Percentiles rank a stretch among this genome's conserved stretches.
phyloP scores from a whole-genome alignment of 352 stramenopile species.

The Phytopythium mirpurense region DNA sequence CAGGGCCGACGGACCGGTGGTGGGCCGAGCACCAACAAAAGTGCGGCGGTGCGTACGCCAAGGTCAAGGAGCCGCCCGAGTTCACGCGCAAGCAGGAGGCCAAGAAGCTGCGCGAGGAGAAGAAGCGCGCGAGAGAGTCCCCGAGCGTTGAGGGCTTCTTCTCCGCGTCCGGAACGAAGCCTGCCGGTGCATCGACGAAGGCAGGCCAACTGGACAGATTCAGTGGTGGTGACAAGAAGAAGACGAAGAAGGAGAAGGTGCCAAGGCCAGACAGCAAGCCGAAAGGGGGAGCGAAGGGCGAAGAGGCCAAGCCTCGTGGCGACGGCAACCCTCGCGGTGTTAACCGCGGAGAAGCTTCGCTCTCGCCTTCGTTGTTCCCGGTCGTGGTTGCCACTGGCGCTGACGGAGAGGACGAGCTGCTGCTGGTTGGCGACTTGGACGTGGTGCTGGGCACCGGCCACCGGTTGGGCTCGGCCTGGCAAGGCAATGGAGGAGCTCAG shows the following conservation, averaged over 20 bases:
- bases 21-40: constrained; percentile 62
- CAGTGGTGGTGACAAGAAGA: constrained; percentile 10
- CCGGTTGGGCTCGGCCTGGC: neutral
- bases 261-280: neutral
- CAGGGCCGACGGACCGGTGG: constrained; percentile 66
- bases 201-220: constrained; percentile 10
- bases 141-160: constrained; percentile 29
- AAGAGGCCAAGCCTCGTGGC: neutral
- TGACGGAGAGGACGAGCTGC: constrained; percentile 33
- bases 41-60: constrained; percentile 66
- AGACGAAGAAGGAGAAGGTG: neutral
- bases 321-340: neutral
- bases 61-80: constrained; percentile 62
- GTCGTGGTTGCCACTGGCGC: constrained; percentile 26
- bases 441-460: constrained; percentile 20
- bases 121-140: constrained; percentile 12
- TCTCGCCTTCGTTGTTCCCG: constrained; percentile 8
- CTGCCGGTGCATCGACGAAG: constrained; percentile 4
- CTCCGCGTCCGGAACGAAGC: constrained; percentile 3
- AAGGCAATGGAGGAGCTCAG: neutral
- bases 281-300: neutral
- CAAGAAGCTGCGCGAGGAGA: constrained; percentile 40
- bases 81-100: constrained; percentile 52
- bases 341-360: neutral
- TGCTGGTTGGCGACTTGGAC: constrained; percentile 41